Percentiles rank a stretch among this genome's conserved stretches.
phyloP scores from a whole-genome alignment of 2,329 filamentous ascomycete species.

The Alternaria ventricosa region DNA sequence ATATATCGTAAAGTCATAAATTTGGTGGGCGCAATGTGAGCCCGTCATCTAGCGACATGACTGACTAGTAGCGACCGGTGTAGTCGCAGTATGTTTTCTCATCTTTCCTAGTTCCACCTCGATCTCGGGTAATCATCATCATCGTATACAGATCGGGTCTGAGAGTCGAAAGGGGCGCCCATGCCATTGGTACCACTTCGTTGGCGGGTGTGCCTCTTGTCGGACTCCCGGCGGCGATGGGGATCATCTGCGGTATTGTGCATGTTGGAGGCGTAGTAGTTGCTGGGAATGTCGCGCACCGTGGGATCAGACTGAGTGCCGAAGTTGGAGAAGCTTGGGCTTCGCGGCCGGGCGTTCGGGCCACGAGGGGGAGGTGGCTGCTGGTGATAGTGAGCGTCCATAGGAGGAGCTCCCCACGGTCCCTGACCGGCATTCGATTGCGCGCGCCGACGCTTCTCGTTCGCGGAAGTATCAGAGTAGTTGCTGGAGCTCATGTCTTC shows the following conservation, averaged over 20 bases:
- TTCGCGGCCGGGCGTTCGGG: slow-evolving; percentile 35
- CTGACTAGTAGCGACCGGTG: slow-evolving; percentile 35
- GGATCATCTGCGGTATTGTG: slow-evolving; percentile 43
- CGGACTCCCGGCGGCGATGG: slow-evolving; percentile 40
- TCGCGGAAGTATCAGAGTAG: slow-evolving; percentile 31
- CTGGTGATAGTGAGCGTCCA: slow-evolving; percentile 22
- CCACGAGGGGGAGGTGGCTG: slow-evolving; percentile 32
- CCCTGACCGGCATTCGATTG: slow-evolving; percentile 43
- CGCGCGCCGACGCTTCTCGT: slow-evolving; percentile 36
- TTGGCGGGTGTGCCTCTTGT: slow-evolving; percentile 36
- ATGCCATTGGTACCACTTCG: slow-evolving; percentile 32
- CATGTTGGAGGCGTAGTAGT: slow-evolving; percentile 41
- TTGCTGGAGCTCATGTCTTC: slow-evolving; percentile 34
- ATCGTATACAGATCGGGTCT: slow-evolving; percentile 39
- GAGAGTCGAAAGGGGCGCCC: slow-evolving; percentile 37
- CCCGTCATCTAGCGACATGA: background rate
- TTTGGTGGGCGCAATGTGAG: background rate
- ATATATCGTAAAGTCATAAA: slow-evolving; percentile 12
- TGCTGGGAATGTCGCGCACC: slow-evolving; percentile 38
- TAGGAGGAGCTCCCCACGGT: slow-evolving; percentile 34
- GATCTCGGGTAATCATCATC: slow-evolving; percentile 40
- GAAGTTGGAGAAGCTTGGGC: slow-evolving; percentile 44
- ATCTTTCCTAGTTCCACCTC: slow-evolving; percentile 30
- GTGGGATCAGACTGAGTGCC: slow-evolving; percentile 44
- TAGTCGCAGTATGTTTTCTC: slow-evolving; percentile 41